Base-by-base conservation (phyloP, 2,329 filamentous ascomycete genomes). In the Aspergillus fructus region DNA sequence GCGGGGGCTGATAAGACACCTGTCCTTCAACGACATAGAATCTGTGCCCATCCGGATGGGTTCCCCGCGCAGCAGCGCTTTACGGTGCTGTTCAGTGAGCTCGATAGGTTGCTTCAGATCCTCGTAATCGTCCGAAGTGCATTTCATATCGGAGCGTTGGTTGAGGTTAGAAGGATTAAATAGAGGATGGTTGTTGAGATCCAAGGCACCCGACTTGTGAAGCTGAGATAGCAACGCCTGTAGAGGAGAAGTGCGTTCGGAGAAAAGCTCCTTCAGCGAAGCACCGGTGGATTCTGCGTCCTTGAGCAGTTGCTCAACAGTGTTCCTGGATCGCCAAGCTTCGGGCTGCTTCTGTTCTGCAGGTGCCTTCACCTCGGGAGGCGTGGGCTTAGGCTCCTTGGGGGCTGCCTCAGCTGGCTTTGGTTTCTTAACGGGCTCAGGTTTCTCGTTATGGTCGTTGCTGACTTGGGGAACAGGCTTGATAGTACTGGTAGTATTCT, bases 1-100 rank as follows among this genome's bases (percentile, higher is more conserved):
- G 23, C 72, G 70, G 12, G 79, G 78, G 11, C 74, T 79, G 52
- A 80, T 75, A 24, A 81, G 64, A 52, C 75, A 76, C 37, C 75
- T 71, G 27, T 72, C 67, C 51, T 78, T 76, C n/a, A 78, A 64
- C 41, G 69, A 62, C 33, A 66, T 67, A 30, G 69, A 69, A 6
- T 72, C 69, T 11, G 65, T 60, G 13, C 74, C 72, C 39, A 78
- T 63, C 24, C 72, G 72, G 40, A 80, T 67, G 4, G 75, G 69
- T 57, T 78, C 71, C 21, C 78, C 78, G 27, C 73, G 72, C 21
- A 74, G 69, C 15, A 79, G 59, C 19, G 69, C 64, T 62, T 73
- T 78, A 23, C 74, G 74, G 53, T 79, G 68, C n/a, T 76, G 75
- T 23, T 77, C 72, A 1, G 72, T 74, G 39, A 80, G 58, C 45